Base-by-base conservation (phyloP, 306 rosid species). In the Inga oerstediana region DNA sequence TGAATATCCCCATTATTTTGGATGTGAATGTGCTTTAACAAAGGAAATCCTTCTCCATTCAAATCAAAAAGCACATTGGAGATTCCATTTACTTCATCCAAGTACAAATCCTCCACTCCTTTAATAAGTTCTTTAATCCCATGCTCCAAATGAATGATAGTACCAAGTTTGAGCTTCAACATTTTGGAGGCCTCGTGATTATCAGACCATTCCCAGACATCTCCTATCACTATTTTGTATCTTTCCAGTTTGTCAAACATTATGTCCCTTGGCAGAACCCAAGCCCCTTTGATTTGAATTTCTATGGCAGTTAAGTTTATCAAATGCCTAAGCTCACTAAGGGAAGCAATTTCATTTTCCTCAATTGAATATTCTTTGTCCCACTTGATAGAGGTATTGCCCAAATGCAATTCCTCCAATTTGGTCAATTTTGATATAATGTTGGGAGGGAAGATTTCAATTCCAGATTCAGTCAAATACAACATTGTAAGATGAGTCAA, bases 371-470 rank as follows among this genome's bases (percentile, higher is more conserved):
- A 61, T 45, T 54, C 67, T 19, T 3, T 45, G 4, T 72, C 61
- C 88, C 85, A 81, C 6, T 43, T n/a, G 45, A 65, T 17, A 27
- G 44, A 78, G 13, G 19, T 59, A 13, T 20, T 9, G 1, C 45
- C 15, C 35, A 79, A 7, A 14, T 34, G 5, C 19, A 84, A 12
- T 45, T 79, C 84, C 22, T 84, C 87, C 64, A 84, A 51, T n/a
- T 6, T 27, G 44, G 10, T 35, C 69, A 82, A 78, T 20, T 64
- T 24, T 20, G 83, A 74, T 19, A 85, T 58, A 52, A 85, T 20
- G 10, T 45, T 71, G 10, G 65, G 20, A 9, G 78, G 82, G 32
- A 83, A 56, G 52, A 58, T 5, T 66, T 73, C 45, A 74, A 85
- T 17, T 9, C 35, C 0, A 32, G 74, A 72, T 3, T 6, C 0